A percentile compares a stretch with the other conserved stretches of the same genome.
Conservation (phyloP, 768 basidiomycete species). For the Russula sp. region DNA sequence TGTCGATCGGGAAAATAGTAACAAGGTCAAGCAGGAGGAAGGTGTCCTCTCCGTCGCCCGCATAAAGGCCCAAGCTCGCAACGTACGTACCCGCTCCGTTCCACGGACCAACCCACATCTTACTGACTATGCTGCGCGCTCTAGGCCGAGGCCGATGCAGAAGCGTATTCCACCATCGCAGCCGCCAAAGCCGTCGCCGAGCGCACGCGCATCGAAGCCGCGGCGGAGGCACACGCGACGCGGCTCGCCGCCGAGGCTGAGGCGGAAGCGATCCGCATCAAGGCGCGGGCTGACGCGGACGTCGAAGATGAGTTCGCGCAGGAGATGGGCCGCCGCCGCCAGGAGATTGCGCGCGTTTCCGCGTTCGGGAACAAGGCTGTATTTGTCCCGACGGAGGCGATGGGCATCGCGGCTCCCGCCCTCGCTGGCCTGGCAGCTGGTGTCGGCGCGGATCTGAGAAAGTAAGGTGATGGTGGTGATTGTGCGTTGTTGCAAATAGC, state of each 20-base stretch:
- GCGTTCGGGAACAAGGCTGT: constrained; percentile 67
- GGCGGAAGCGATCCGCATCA: constrained; percentile 59
- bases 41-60: constrained; percentile 70
- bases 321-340: constrained; percentile 67
- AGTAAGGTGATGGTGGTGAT: not conserved
- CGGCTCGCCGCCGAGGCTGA: constrained; percentile 72
- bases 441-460: constrained; percentile 38
- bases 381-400: constrained; percentile 61
- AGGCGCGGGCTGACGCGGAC: constrained; percentile 54
- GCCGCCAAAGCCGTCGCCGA: constrained; percentile 71
- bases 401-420: constrained; percentile 52
- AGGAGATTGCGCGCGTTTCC: constrained; percentile 54
- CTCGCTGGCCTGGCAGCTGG: constrained; percentile 65
- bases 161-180: constrained; percentile 69
- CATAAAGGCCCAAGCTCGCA: constrained; percentile 63
- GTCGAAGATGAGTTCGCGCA: constrained; percentile 62
- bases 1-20: constrained; percentile 82
- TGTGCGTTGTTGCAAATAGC: not conserved
- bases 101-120: not conserved
- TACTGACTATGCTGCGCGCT: not conserved
- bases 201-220: constrained; percentile 58
- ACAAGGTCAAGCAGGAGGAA: constrained; percentile 82
- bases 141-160: constrained; percentile 65
- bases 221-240: constrained; percentile 73
- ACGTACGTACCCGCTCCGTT: too few relatives aligned